Percentiles rank a stretch among this genome's conserved stretches.
phyloP scores from a whole-genome alignment of 805 yeast species.

The Wickerhamiella cacticola region DNA sequence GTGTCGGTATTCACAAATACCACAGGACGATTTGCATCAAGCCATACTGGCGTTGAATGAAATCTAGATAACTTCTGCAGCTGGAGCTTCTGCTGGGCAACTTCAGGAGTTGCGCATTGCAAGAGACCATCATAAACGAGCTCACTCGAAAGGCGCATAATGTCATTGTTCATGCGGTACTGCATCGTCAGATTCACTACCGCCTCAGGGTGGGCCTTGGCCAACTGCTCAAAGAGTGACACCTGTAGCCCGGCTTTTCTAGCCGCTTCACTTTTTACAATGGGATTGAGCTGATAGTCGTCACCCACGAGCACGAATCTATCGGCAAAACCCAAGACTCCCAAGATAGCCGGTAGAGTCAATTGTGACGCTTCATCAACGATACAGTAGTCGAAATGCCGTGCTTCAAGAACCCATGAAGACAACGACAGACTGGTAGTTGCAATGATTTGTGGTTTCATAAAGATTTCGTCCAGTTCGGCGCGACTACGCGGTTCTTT shows the following conservation, averaged over 20 bases:
- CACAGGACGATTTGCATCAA: conserved; percentile 48
- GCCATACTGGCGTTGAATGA: conserved; percentile 24
- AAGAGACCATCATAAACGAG: conserved; percentile 66
- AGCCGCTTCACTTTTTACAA: conserved; percentile 61
- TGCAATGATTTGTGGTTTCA: conserved; percentile 65
- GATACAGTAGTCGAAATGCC: conserved; percentile 79
- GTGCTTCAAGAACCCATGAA: conserved; percentile 46
- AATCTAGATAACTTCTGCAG: conserved; percentile 34
- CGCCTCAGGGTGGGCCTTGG: conserved; percentile 59
- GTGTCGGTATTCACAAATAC: conserved; percentile 70
- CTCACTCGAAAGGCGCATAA: conserved; percentile 70
- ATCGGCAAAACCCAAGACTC: conserved; percentile 68
- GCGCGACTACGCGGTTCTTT: conserved; percentile 33
- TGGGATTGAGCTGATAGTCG: conserved; percentile 85
- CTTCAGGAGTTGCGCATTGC: conserved; percentile 59
- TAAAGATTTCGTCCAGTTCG: conserved; percentile 38
- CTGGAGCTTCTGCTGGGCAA: conserved; percentile 45
- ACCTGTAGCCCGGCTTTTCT: conserved; percentile 50
- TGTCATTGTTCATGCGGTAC: conserved; percentile 85
- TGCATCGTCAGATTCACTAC: conserved; percentile 72
- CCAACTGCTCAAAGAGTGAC: conserved; percentile 64
- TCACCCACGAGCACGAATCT: conserved; percentile 92
- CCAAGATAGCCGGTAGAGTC: conserved; percentile 79
- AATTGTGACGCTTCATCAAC: conserved; percentile 96
- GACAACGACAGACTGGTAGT: conserved; percentile 72